A percentile compares a stretch with the other conserved stretches of the same genome.
Conservation (phyloP, 2,329 filamentous ascomycete genomes). For the Phialocephala sp. region DNA sequence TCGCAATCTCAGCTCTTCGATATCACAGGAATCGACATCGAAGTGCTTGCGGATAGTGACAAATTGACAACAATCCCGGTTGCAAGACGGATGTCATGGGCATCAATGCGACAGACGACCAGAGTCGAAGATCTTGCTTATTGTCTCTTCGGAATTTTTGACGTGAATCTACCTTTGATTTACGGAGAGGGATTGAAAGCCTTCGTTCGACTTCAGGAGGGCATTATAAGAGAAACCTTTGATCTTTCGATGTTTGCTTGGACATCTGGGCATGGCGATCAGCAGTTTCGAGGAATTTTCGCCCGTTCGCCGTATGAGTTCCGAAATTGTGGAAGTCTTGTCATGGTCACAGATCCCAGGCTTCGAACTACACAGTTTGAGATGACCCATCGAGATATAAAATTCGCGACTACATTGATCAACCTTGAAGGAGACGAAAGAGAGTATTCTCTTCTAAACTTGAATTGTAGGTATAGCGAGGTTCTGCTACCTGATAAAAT, state of each 20-base stretch:
- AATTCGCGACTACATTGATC: slow-evolving; percentile 2
- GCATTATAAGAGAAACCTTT: slow-evolving; percentile 5
- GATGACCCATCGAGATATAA: slow-evolving; percentile 1
- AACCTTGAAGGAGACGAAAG: slow-evolving; percentile 1
- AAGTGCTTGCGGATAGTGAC: slow-evolving; percentile 4
- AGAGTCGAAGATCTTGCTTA: slow-evolving; percentile 44
- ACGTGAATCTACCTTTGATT: slow-evolving; percentile 44
- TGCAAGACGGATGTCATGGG: slow-evolving; percentile 11
- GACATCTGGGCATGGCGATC: not conserved
- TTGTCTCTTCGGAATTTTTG: slow-evolving; percentile 44
- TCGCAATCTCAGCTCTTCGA: not conserved
- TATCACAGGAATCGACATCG: slow-evolving; percentile 1
- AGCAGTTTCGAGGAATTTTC: slow-evolving; percentile 6
- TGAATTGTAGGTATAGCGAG: not conserved
- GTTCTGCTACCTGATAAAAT: not conserved
- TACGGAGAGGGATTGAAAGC: slow-evolving; percentile 45
- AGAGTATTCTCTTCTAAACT: not conserved
- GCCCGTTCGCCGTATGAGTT: slow-evolving; percentile 2
- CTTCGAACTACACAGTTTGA: not conserved
- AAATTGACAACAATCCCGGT: slow-evolving; percentile 2
- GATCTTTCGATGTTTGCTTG: slow-evolving; percentile 7
- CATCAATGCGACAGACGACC: slow-evolving; percentile 9
- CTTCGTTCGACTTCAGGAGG: slow-evolving; percentile 34
- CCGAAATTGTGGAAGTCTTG: slow-evolving; percentile 6
- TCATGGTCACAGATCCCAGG: not conserved